phyloP scores from a whole-genome alignment of 495 filamentous ascomycete species.

The Daldinia loculata region DNA sequence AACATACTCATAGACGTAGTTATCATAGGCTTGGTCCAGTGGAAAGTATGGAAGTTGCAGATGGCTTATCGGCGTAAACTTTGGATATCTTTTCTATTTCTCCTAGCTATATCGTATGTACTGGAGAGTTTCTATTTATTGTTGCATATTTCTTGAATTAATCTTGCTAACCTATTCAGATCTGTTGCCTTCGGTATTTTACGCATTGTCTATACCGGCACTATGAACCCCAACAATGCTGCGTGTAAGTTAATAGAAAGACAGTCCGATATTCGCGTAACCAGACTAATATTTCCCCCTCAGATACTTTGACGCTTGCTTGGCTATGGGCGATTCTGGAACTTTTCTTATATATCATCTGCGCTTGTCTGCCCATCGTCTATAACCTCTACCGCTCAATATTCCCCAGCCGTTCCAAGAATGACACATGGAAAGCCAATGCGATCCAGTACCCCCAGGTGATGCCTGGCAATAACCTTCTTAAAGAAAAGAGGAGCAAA shows the following conservation, averaged over 20 bases:
- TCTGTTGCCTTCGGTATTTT: not conserved
- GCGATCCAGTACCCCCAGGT: not conserved
- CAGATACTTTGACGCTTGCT: not conserved
- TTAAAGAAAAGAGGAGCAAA: not conserved
- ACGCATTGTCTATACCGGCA: not conserved
- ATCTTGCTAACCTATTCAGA: not conserved
- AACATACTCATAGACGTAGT: not conserved
- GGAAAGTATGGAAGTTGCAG: not conserved
- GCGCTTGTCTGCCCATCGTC: not conserved
- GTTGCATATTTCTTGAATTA: not conserved
- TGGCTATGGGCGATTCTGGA: not conserved
- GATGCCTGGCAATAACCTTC: not conserved
- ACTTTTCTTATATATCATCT: constrained; percentile 1
- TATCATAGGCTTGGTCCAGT: not conserved
- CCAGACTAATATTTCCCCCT: not conserved
- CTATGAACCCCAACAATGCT: not conserved
- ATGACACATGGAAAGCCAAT: not conserved
- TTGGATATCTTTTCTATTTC: not conserved
- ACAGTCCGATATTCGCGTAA: not conserved
- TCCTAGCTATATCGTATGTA: not conserved
- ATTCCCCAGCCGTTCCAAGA: not conserved
- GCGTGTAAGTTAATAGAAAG: not conserved
- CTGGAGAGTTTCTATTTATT: not conserved
- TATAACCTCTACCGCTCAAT: not conserved
- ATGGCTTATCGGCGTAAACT: not conserved